Conservation (phyloP, 352 stramenopile species). For the Phytopythium aichiense region DNA sequence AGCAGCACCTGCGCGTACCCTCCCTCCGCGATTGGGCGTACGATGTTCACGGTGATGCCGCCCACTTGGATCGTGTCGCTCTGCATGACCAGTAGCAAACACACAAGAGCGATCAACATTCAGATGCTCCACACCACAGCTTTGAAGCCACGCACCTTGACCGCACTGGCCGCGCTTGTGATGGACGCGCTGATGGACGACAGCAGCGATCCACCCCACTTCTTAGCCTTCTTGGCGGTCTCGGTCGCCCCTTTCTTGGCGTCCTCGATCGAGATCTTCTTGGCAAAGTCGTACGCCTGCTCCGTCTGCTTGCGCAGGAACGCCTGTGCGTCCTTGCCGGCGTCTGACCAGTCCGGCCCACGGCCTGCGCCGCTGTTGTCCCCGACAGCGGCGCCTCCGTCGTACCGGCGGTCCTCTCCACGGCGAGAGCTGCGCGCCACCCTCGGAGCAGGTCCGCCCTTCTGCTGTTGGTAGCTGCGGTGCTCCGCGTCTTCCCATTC, state of each 20-base stretch:
- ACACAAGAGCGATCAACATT: background rate
- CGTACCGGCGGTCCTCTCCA: slow-evolving; percentile 24
- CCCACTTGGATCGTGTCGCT: slow-evolving; percentile 75
- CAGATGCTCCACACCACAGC: background rate
- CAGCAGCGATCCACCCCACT: slow-evolving; percentile 78
- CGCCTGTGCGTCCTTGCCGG: slow-evolving; percentile 47
- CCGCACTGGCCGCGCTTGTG: slow-evolving; percentile 48
- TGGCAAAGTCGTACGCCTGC: slow-evolving; percentile 84
- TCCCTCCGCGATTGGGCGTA: slow-evolving; percentile 67
- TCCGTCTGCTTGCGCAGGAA: slow-evolving; percentile 83
- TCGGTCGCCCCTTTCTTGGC: slow-evolving; percentile 76
- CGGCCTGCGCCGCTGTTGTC: slow-evolving; percentile 5
- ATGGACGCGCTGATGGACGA: slow-evolving; percentile 77
- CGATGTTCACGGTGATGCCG: slow-evolving; percentile 62
- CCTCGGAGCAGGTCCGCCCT: slow-evolving; percentile 12
- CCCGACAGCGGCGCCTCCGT: slow-evolving; percentile 11
- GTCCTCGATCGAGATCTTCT: slow-evolving; percentile 87
- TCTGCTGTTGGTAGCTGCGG: slow-evolving; percentile 19
- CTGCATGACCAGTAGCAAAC: slow-evolving; percentile 13
- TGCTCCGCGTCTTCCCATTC: slow-evolving; percentile 13
- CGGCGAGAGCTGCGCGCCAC: background rate
- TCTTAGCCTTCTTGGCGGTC: slow-evolving; percentile 87
- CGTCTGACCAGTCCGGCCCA: slow-evolving; percentile 28
- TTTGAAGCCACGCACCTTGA: slow-evolving; percentile 32
- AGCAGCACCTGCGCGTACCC: slow-evolving; percentile 81